These are phyloP conservation scores for Phragmites australis DNA, from an alignment of 176 grass and related monocot genomes.

Conservation along the genomic window DNA sequence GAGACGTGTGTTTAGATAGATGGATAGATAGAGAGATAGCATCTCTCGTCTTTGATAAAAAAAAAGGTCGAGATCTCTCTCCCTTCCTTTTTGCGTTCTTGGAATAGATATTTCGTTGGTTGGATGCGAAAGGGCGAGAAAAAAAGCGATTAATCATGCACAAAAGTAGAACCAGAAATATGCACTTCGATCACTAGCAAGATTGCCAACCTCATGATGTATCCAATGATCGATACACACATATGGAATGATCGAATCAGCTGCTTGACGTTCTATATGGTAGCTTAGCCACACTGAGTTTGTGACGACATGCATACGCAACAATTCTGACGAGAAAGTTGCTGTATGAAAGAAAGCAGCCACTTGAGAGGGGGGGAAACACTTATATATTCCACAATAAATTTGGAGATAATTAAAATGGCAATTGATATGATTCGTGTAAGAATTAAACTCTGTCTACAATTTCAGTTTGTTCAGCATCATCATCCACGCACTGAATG, in stretches of 20 bases:
- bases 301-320: background rate
- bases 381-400: background rate
- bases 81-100: conserved; percentile 34
- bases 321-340: background rate
- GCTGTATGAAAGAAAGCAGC: too few species aligned
- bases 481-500: background rate
- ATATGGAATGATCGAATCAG: background rate
- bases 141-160: conserved; percentile 25
- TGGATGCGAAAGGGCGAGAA: conserved; percentile 24
- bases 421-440: background rate
- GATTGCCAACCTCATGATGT: conserved; percentile 19
- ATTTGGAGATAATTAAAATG: background rate
- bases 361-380: background rate
- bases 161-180: conserved; percentile 13
- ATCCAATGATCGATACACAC: conserved; percentile 38
- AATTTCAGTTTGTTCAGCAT: background rate
- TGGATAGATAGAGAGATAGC: conserved; percentile 15
- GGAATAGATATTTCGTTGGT: conserved; percentile 57
- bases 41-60: conserved; percentile 42
- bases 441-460: background rate
- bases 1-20: conserved; percentile 3
- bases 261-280: background rate
- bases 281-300: background rate
- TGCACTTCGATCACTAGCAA: background rate
- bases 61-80: conserved; percentile 41